A percentile compares a stretch with the other conserved stretches of the same genome.
Conservation (phyloP, 257 asterid genomes). For the Solanum lignicaule region DNA sequence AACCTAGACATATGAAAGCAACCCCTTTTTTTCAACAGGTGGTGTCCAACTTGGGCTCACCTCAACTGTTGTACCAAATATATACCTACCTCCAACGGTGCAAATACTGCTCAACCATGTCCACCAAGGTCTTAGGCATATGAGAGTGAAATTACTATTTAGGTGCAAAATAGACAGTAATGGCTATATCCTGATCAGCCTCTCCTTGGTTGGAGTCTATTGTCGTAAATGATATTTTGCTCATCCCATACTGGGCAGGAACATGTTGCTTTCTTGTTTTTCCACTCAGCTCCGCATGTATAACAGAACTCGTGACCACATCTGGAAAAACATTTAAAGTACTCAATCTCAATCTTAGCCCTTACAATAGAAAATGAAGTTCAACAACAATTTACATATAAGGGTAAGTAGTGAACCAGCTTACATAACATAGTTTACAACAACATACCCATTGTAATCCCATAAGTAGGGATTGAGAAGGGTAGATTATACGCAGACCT, state of each 20-base stretch:
- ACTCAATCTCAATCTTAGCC: neutral
- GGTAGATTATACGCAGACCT: neutral
- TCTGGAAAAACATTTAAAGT: constrained; percentile 22
- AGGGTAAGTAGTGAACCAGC: neutral
- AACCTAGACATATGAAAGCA: neutral
- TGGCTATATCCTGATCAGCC: neutral
- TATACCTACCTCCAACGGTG: neutral
- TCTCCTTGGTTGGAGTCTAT: neutral
- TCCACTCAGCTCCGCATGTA: constrained; percentile 78
- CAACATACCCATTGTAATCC: neutral
- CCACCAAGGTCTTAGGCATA: neutral
- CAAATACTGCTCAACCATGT: neutral
- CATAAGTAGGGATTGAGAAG: neutral
- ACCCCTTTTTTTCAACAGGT: neutral
- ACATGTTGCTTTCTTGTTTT: constrained; percentile 52
- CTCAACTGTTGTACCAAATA: neutral
- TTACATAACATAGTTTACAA: neutral
- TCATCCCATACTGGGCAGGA: constrained; percentile 67
- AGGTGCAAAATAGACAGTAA: neutral
- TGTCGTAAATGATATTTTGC: constrained; percentile 13
- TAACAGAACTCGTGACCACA: constrained; percentile 80
- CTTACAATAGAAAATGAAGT: neutral
- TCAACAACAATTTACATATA: neutral
- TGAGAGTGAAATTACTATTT: neutral
- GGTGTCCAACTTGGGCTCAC: neutral